Percentiles rank a stretch among this genome's conserved stretches.
These are phyloP conservation scores for Rhizophagus clarus DNA, from an alignment of 192 early-diverging fungal species.

Conservation along the genomic window DNA sequence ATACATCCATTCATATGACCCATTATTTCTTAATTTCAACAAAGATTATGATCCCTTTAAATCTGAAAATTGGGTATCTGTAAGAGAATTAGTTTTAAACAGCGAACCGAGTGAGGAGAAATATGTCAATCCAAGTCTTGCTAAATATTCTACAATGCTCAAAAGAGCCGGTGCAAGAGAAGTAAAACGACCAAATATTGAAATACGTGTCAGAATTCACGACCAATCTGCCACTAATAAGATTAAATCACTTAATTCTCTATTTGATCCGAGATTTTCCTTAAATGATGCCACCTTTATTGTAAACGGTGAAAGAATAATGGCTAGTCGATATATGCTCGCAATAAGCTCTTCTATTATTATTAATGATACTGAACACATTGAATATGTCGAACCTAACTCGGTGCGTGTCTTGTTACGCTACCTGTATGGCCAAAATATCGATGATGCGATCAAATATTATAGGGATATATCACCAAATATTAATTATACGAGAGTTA, in stretches of 20 bases:
- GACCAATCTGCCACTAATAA: background rate
- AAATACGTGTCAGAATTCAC: background rate
- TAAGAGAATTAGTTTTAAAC: background rate
- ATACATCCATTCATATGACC: background rate
- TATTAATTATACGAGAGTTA: no score
- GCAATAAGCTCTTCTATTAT: background rate
- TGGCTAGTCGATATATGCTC: conserved; percentile 9
- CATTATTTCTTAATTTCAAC: conserved; percentile 6
- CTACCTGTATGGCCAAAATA: conserved; percentile 17
- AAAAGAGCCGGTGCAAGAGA: background rate
- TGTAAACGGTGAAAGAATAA: conserved; percentile 1
- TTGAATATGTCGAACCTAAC: background rate
- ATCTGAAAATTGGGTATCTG: background rate
- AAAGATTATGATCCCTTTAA: conserved; percentile 15
- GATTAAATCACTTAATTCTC: background rate
- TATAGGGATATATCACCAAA: background rate
- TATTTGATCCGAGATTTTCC: background rate
- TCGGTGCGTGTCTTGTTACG: conserved; percentile 1
- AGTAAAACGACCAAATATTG: background rate
- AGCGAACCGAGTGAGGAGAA: background rate
- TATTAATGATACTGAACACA: background rate
- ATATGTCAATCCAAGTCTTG: conserved; percentile 1
- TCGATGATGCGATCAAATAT: conserved; percentile 3
- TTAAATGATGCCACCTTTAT: conserved; percentile 14
- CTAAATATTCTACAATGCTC: background rate